Conservation (phyloP, 352 stramenopile genomes). For the Aphanomyces cochlioides region DNA sequence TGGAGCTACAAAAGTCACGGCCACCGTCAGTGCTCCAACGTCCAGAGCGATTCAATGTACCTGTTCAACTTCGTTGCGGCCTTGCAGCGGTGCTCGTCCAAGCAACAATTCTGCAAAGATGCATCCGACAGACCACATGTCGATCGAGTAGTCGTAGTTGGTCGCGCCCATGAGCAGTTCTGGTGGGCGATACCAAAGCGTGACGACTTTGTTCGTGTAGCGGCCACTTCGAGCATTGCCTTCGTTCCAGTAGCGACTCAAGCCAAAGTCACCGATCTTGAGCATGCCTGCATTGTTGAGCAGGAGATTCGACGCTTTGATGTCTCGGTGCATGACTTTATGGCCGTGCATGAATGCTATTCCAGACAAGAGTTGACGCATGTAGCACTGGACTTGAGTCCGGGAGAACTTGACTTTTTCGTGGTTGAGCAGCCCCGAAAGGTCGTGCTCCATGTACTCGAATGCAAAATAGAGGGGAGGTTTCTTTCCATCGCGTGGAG, state of each 20-base stretch:
- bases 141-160: conserved; percentile 89
- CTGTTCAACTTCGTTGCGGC: conserved; percentile 80
- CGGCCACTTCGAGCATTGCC: conserved; percentile 74
- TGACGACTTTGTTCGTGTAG: conserved; percentile 95
- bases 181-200: conserved; percentile 91
- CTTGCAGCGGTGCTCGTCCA: conserved; percentile 75
- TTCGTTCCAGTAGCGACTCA: conserved; percentile 83
- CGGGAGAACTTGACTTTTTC: conserved; percentile 76
- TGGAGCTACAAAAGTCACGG: conserved; percentile 48
- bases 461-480: conserved; percentile 84
- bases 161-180: conserved; percentile 91
- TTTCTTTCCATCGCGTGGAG: conserved; percentile 75
- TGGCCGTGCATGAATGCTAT: conserved; percentile 86
- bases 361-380: conserved; percentile 74
- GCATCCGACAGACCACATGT: conserved; percentile 93
- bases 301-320: conserved; percentile 82
- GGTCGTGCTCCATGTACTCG: conserved; percentile 85
- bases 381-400: conserved; percentile 86
- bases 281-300: conserved; percentile 82
- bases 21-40: not conserved
- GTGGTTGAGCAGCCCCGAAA: conserved; percentile 79
- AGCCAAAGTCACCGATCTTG: conserved; percentile 78
- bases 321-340: conserved; percentile 85
- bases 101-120: conserved; percentile 81
- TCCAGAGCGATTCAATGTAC: conserved; percentile 33